Evolutionary conservation across 345 rosid genomes (phyloP).

Genomic region (Pelargonium nanum): DNA sequence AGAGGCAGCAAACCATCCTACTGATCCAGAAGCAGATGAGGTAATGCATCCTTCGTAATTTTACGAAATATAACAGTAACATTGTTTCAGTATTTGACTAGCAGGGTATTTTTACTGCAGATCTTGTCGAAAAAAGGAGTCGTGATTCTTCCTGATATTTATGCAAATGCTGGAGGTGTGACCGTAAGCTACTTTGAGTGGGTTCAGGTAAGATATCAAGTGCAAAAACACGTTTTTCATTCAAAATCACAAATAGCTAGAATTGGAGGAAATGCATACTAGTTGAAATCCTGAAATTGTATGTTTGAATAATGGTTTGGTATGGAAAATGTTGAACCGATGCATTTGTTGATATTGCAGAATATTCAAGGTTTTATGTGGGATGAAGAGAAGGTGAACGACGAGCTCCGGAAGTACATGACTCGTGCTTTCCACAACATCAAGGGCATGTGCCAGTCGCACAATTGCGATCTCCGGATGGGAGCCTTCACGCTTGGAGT

Average conservation of each 20-base stretch:
- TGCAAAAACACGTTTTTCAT: not conserved
- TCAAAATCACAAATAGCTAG: not conserved
- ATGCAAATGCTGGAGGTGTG: conserved; percentile 97
- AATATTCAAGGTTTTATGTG: conserved; percentile 99
- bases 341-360: conserved; percentile 27
- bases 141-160: conserved; percentile 85
- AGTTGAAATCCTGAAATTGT: too few species aligned
- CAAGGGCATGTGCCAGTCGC: conserved; percentile 78
- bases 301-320: too few species aligned
- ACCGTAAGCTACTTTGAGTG: conserved; percentile 99
- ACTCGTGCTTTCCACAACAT: conserved; percentile 74
- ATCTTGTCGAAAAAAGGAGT: conserved; percentile 89
- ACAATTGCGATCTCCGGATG: conserved; percentile 88
- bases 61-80: not conserved
- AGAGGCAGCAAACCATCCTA: conserved; percentile 98
- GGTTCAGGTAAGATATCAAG: conserved; percentile 60
- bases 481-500: conserved; percentile 98
- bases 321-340: too few species aligned
- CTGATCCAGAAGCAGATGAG: conserved; percentile 98
- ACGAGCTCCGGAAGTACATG: conserved; percentile 75
- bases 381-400: conserved; percentile 87
- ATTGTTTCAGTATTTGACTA: not conserved
- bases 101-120: conserved; percentile 30
- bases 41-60: conserved; percentile 21
- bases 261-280: too few species aligned